phyloP scores from a whole-genome alignment of 1,284 basidiomycete genomes.

The Malassezia psittaci region DNA sequence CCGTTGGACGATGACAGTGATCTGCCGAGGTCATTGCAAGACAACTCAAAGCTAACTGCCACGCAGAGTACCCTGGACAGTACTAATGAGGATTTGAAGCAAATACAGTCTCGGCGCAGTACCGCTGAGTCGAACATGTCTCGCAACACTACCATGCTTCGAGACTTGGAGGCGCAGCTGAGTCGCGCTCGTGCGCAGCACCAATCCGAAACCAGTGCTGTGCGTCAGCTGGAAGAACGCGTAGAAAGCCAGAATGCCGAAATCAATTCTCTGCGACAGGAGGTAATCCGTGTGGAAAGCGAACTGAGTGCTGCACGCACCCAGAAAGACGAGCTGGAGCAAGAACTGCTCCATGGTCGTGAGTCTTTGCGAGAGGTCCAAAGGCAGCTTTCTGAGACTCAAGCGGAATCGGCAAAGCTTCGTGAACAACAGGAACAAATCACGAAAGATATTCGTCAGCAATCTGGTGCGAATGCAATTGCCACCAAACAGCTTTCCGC shows the following conservation, averaged over 20 bases:
- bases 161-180: slow-evolving; percentile 42
- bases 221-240: slow-evolving; percentile 65
- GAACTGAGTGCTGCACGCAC: slow-evolving; percentile 77
- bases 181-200: slow-evolving; percentile 57
- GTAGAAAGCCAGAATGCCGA: slow-evolving; percentile 62
- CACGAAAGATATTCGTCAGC: slow-evolving; percentile 87
- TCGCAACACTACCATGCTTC: slow-evolving; percentile 24
- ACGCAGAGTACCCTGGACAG: slow-evolving; percentile 23
- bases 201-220: slow-evolving; percentile 68
- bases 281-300: slow-evolving; percentile 81
- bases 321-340: slow-evolving; percentile 87
- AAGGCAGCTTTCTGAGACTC: slow-evolving; percentile 68
- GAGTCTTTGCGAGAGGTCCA: slow-evolving; percentile 84
- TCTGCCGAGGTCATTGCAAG: background rate
- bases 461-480: slow-evolving; percentile 87
- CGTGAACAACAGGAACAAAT: slow-evolving; percentile 74
- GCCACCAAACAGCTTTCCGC: slow-evolving; percentile 83
- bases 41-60: background rate
- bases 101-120: slow-evolving; percentile 24
- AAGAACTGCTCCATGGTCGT: slow-evolving; percentile 75
- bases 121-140: slow-evolving; percentile 24
- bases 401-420: slow-evolving; percentile 61
- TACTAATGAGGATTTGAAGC: slow-evolving; percentile 30
- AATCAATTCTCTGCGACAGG: slow-evolving; percentile 65
- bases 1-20: slow-evolving; percentile 13